Evolutionary conservation across 2,329 filamentous ascomycete species (phyloP).

Genomic region (Fusarium caatingaense): DNA sequence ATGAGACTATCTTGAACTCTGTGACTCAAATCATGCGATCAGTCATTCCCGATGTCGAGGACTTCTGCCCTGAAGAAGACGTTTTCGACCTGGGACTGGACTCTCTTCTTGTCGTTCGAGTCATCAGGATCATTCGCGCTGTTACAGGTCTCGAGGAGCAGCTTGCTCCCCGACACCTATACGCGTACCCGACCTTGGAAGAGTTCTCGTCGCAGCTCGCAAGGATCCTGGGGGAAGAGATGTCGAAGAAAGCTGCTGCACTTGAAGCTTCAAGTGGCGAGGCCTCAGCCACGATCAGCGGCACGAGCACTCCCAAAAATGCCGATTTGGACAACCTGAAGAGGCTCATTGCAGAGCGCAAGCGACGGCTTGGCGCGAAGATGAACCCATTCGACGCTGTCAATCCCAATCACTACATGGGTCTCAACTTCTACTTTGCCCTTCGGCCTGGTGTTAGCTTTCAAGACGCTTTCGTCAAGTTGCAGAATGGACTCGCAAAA

Average conservation of each 20-base stretch:
- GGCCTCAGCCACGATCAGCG: background rate
- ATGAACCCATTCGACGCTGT: conserved; percentile 15
- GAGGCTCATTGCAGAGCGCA: background rate
- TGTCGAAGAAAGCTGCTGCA: fast-evolving
- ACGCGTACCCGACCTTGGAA: background rate
- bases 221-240: background rate
- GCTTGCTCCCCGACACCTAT: conserved; percentile 5
- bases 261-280: fast-evolving
- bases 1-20: background rate
- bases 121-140: conserved; percentile 5
- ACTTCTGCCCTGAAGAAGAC: background rate
- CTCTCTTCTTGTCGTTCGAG: conserved; percentile 6
- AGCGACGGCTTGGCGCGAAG: background rate
- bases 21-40: background rate
- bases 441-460: background rate
- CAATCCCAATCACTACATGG: conserved; percentile 19
- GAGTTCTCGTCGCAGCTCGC: background rate
- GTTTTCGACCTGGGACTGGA: conserved; percentile 5
- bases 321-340: background rate
- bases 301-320: no score
- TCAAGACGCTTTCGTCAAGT: background rate
- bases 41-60: background rate
- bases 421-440: conserved; percentile 17
- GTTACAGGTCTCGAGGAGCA: conserved; percentile 4
- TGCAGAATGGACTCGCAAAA: background rate